phyloP scores from a whole-genome alignment of 116 monocot species.

The Dioscorea cayenensis region DNA sequence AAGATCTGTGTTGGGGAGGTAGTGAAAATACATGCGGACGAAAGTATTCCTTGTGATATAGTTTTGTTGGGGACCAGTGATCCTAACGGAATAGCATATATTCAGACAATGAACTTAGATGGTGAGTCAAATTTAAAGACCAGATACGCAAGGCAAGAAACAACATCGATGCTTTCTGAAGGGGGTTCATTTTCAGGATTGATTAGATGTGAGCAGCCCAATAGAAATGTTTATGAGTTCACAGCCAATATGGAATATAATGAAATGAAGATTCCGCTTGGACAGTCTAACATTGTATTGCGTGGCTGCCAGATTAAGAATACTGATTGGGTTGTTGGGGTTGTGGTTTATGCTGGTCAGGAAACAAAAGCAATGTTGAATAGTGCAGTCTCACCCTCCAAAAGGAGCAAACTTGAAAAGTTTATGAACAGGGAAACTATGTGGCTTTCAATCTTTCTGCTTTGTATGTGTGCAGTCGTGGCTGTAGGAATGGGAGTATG shows the following conservation, averaged over 20 bases:
- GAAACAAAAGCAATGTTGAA: conserved; percentile 94
- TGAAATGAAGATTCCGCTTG: conserved; percentile 62
- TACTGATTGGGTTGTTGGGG: conserved; percentile 76
- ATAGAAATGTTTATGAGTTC: conserved; percentile 90
- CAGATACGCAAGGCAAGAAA: conserved; percentile 90
- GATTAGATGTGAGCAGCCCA: conserved; percentile 82
- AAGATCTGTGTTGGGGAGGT: conserved; percentile 78
- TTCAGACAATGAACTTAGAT: conserved; percentile 98
- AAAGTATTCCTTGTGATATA: conserved; percentile 86
- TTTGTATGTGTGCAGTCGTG: conserved; percentile 67
- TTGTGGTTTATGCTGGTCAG: conserved; percentile 91
- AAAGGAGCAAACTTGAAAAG: conserved; percentile 74
- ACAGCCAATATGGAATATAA: conserved; percentile 81
- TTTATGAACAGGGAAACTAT: conserved; percentile 89
- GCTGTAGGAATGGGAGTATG: conserved; percentile 87
- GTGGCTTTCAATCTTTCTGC: conserved; percentile 84
- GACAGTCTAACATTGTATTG: conserved; percentile 76
- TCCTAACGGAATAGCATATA: conserved; percentile 87
- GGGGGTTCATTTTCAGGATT: conserved; percentile 56
- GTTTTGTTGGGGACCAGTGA: conserved; percentile 87
- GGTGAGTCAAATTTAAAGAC: conserved; percentile 96
- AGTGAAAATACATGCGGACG: conserved; percentile 71
- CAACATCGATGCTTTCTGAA: conserved; percentile 40
- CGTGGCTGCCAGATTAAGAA: conserved; percentile 85
- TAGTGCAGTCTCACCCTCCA: conserved; percentile 82